phyloP scores from a whole-genome alignment of 202 grass and related monocot species.

The Dendrocalamus latiflorus region DNA sequence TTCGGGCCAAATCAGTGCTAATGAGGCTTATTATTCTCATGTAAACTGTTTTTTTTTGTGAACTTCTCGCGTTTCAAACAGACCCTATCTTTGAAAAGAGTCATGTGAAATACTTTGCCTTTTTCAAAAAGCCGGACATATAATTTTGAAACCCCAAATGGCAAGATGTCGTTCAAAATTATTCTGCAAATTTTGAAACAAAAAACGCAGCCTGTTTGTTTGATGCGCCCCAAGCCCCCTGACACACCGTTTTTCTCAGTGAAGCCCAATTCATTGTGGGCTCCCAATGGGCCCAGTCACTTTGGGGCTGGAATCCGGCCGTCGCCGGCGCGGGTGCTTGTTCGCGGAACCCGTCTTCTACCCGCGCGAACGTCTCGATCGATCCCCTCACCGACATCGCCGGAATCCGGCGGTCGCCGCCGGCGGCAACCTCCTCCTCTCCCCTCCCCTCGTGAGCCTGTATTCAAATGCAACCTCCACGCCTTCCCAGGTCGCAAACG shows the following conservation, averaged over 20 bases:
- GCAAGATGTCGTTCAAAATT: neutral
- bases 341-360: neutral
- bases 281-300: neutral
- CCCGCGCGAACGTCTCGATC: neutral
- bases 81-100: no score
- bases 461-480: neutral
- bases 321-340: neutral
- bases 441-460: neutral
- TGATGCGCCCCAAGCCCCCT: neutral
- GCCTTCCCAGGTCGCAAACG: neutral
- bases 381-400: neutral
- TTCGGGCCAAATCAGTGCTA: neutral
- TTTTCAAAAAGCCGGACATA: neutral
- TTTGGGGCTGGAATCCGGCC: neutral
- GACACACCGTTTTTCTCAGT: neutral
- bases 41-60: no score
- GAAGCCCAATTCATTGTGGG: neutral
- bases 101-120: neutral
- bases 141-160: neutral
- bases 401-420: neutral
- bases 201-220: neutral
- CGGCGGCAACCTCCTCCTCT: neutral
- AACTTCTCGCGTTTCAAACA: no score
- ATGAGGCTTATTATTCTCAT: neutral
- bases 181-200: neutral